Evolutionary conservation across 768 basidiomycete genomes (phyloP).

Genomic region (Agrocybe pediades): DNA sequence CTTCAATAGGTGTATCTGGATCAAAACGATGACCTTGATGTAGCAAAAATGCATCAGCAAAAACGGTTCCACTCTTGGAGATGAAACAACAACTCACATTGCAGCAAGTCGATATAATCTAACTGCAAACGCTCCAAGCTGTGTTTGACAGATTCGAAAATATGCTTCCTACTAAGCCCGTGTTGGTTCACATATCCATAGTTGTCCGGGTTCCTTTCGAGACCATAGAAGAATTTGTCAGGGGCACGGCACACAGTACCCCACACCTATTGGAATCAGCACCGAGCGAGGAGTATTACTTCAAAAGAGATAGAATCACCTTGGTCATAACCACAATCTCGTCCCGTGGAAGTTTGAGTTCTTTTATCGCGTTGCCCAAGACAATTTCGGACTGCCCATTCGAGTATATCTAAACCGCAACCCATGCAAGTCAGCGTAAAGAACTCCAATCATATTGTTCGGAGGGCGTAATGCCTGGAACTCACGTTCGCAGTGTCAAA

Average conservation of each 20-base stretch:
- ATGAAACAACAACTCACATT: constrained; percentile 45
- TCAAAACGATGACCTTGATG: constrained; percentile 63
- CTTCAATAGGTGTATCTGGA: constrained; percentile 57
- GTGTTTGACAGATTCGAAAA: constrained; percentile 68
- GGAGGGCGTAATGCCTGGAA: no score
- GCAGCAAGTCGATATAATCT: constrained; percentile 82
- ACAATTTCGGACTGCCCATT: constrained; percentile 68
- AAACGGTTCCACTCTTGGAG: no score
- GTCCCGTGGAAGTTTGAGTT: constrained; percentile 64
- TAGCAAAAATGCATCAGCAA: no score
- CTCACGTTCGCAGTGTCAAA: no score
- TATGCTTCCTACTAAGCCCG: constrained; percentile 52
- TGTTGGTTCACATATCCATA: constrained; percentile 57
- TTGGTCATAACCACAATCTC: constrained; percentile 85
- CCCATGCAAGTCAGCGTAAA: no score
- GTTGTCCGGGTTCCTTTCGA: constrained; percentile 29
- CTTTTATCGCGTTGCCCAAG: constrained; percentile 72
- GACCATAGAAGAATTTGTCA: constrained; percentile 11
- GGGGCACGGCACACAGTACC: constrained; percentile 31
- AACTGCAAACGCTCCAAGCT: no score
- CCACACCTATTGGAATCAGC: constrained; percentile 37
- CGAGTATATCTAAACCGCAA: constrained; percentile 56
- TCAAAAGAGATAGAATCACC: constrained; percentile 29
- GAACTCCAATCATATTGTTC: no score
- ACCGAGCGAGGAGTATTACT: no score